phyloP scores from a whole-genome alignment of 257 asterid genomes.

The Penstemon newberryi region DNA sequence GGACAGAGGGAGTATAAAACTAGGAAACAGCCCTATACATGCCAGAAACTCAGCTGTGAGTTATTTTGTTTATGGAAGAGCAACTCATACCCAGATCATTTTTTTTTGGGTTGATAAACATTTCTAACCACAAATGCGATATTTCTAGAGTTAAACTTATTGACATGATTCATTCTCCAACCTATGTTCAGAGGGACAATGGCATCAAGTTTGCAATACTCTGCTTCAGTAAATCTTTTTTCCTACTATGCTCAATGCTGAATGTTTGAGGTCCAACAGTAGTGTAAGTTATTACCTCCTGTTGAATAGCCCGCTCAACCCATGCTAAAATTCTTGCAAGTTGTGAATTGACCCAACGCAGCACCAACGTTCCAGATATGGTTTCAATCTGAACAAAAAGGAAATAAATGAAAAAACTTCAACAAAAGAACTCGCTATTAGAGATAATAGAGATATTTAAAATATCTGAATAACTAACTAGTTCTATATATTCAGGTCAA shows the following conservation, averaged over 20 bases:
- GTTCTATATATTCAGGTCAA: background rate
- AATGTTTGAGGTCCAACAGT: slow-evolving; percentile 20
- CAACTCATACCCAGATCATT: slow-evolving; percentile 13
- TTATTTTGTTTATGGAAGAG: slow-evolving; percentile 9
- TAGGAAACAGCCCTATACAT: too few relatives aligned
- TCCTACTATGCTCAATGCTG: slow-evolving; percentile 4
- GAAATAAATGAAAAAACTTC: slow-evolving; percentile 24
- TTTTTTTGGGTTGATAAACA: background rate
- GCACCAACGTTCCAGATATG: slow-evolving; percentile 90
- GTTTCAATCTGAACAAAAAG: slow-evolving; percentile 66
- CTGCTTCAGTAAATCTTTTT: background rate
- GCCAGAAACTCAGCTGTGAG: too few relatives aligned
- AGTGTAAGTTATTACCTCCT: slow-evolving; percentile 66
- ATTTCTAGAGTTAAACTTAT: background rate
- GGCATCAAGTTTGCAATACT: slow-evolving; percentile 19
- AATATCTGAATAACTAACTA: background rate
- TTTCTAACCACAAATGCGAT: background rate
- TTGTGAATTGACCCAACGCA: slow-evolving; percentile 96
- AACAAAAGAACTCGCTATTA: slow-evolving; percentile 17
- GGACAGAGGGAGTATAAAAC: too few relatives aligned
- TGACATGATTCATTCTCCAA: slow-evolving; percentile 3
- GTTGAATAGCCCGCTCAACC: slow-evolving; percentile 94
- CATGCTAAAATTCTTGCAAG: slow-evolving; percentile 83
- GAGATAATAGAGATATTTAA: background rate
- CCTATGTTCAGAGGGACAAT: background rate